Base-by-base conservation (phyloP, 2,329 filamentous ascomycete genomes). In the Microcyclospora tardicrescens region DNA sequence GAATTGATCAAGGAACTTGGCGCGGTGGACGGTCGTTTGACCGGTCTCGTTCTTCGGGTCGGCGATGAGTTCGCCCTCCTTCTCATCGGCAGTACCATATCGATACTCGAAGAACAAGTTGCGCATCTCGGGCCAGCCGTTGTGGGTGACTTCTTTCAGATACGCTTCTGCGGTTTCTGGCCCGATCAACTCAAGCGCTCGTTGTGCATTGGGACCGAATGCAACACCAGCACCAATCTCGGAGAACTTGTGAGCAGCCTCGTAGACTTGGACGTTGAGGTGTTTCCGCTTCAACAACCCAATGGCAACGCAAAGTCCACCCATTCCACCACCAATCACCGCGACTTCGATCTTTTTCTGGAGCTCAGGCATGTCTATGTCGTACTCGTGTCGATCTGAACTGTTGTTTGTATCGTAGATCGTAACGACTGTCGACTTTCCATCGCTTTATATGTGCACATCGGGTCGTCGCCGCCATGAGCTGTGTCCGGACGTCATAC, bases 221-320 rank as follows among this genome's bases (percentile, higher is more conserved):
- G 67, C 65, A 1, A 78, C 63, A 5, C 73, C 75, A 2, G 72
- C 71, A 2, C 74, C 73, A 24, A 77, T 71, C 50, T 77, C 73
- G 28, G 63, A 64, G 43, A 77, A 78, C 10, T 59, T 58, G 0
- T 60, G 39, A 0, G 72, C 72, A 10, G 70, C 62, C 55, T 79
- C 75, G 49, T 75, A 79, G 43, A 79, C 64, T 15, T 62, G 61
- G 30, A 72, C 59, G 2, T 60, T 55, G 29, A 75, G 41, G 55
- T 39, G 48, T 13, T 50, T 53, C n/a, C 40, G 37, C 27, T 67
- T 56, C n/a, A n/a, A n/a, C 19, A 78, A 66, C 6, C 65, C 70
- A 34, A 72, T 65, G 16, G 70, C 71, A 9, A 77, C 64, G 8
- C 60, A 60, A 13, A 77, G 61, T 16, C 75, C 74, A 19, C 67